Evolutionary conservation across 345 rosid species (phyloP), one percentile per base, ranked within the genome.

Genomic region (Raphanus sativus): DNA sequence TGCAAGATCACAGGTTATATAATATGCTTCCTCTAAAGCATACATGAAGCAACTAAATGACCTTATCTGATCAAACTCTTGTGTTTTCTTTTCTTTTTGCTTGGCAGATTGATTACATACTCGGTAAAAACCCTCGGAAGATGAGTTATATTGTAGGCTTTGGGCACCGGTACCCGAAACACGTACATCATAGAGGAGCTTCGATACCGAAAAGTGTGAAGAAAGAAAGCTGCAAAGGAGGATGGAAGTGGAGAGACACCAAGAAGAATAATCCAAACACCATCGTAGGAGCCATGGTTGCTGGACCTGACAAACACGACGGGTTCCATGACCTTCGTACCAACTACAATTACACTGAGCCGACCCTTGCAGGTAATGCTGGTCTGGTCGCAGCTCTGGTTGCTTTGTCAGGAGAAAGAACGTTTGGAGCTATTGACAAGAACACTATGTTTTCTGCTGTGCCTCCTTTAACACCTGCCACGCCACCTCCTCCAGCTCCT

Each of bases 401-500:
- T 76, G 97, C 98, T 4, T 86, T 92, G 64, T 91, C 96, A 0
- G 98, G 99, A 0, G 90, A 81, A 1, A 84, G 69, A 70, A 74
- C 63, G 5, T 63, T 72, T 5, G 76, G 78, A 9, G 81, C 80
- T 61, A 88, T 95, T 29, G 99, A 92, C 87, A 88, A 81, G 83
- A 91, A 92, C 86, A 92, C 96, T 13, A n/a, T n/a, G n/a, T n/a
- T n/a, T n/a, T n/a, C n/a, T n/a, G n/a, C n/a, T n/a, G n/a, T n/a
- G n/a, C n/a, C 92, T 29, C 97, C 97, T 2, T 86, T 94, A 88
- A 86, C 82, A 77, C 97, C 93, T 15, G 87, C 87, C 15, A 85
- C 97, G 0, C 98, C 97, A 9, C 98, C 97, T 0, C 98, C 98
- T 54, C 98, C 98, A 7, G 94, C 98, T 16, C 91, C 98, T 45